These are phyloP conservation scores for Penicillium sp. DNA, from an alignment of 2,329 filamentous ascomycete genomes.

Conservation along the genomic window DNA sequence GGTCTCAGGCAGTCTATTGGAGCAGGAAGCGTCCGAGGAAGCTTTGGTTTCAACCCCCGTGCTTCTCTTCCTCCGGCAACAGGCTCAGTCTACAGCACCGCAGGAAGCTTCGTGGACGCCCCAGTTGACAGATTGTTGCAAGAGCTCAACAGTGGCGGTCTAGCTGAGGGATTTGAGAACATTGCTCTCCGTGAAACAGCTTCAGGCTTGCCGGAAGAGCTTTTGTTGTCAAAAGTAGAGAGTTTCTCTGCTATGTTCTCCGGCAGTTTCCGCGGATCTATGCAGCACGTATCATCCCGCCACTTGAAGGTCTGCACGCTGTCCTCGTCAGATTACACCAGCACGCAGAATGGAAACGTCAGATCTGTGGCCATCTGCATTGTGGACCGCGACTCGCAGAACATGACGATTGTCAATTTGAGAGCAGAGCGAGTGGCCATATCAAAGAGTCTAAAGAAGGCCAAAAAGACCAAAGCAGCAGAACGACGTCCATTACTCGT, in stretches of 20 bases:
- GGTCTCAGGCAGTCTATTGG: constrained; percentile 72
- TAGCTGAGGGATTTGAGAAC: constrained; percentile 69
- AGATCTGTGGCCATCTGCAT: constrained; percentile 59
- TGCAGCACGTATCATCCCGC: constrained; percentile 26
- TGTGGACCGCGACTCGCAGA: constrained; percentile 68
- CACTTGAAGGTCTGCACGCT: constrained; percentile 64
- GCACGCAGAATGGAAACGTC: constrained; percentile 34
- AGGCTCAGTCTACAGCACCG: constrained; percentile 49
- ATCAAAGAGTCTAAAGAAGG: constrained; percentile 30
- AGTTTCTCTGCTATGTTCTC: constrained; percentile 61
- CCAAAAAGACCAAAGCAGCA: constrained; percentile 29
- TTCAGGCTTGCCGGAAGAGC: constrained; percentile 70
- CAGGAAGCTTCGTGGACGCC: constrained; percentile 67
- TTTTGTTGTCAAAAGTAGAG: constrained; percentile 71
- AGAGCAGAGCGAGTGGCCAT: constrained; percentile 52
- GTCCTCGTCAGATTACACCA: constrained; percentile 46
- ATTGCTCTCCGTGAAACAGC: constrained; percentile 75
- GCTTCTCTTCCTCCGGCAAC: constrained; percentile 58
- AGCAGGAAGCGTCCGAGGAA: constrained; percentile 64
- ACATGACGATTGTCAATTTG: constrained; percentile 67
- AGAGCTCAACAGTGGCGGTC: constrained; percentile 62
- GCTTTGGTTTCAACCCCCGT: constrained; percentile 57
- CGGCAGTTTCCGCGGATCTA: constrained; percentile 32
- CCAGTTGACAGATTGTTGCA: constrained; percentile 71
- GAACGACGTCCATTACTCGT: constrained; percentile 33